Evolutionary conservation across 176 grass and related monocot species (phyloP), one percentile per base, ranked within the genome.

Genomic region (Avena sativa): DNA sequence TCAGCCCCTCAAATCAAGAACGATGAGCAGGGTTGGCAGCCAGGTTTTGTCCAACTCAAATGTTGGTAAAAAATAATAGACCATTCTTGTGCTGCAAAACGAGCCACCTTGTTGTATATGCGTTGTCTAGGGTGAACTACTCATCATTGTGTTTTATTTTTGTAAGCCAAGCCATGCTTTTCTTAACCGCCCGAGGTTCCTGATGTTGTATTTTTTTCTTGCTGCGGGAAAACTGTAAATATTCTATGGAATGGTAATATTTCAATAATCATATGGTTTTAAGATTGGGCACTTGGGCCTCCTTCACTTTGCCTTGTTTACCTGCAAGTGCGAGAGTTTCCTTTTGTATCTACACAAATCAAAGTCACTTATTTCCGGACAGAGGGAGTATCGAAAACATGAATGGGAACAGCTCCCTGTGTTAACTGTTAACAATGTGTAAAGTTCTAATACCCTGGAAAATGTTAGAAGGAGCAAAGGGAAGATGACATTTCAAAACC

Each of bases 1-100:
- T 61, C 87, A 88, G 14, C 84, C 91, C 0, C 86, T 79, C 21
- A 90, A 86, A 82, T 90, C 82, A 0, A 96, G 90, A 84, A 90
- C 28, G 0, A 83, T 96, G 69, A 84, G 85, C 85, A 93, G 91
- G 85, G 87, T 26, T 44, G 82, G 26, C 64, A 92, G 93, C 74
- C 74, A 76, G 13, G 19, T 84, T 19, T 47, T 87, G 38, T 86
- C 86, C 13, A 95, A 88, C 80, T 66, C 74, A 49, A 78, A 25
- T 43, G 16, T 59, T 85, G 86, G 73, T 38, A 58, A 75, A 69
- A 92, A 89, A 78, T 86, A 48, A 43, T 43, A 48, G 1, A 10
- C 46, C 46, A 10, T 11, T 80, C 46, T 16, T n/a, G 21, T 76
- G 49, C n/a, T 60, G 38, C 34, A 25, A 60, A 52, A 23, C 0